Base-by-base conservation (phyloP, 2,329 filamentous ascomycete species). In the Exophiala oligosperma region DNA sequence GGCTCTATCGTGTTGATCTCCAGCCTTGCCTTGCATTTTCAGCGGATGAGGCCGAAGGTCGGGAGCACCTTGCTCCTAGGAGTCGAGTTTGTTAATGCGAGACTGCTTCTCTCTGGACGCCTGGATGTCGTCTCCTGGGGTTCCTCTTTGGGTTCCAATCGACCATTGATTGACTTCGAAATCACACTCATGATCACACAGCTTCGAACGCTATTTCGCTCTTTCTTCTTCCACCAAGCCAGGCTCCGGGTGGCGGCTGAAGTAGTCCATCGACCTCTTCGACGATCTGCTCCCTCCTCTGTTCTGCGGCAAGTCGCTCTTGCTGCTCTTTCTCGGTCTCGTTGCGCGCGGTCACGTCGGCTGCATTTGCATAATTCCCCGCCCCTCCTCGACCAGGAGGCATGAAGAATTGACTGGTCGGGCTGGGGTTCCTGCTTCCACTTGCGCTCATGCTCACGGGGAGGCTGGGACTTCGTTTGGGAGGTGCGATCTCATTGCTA, bases 311-410 rank as follows among this genome's bases (percentile, higher is more conserved):
- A 17, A 52, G 49, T 52, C 52, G 44, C 44, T 64, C 61, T 35
- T 62, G 47, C 38, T 57, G 41, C 17, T 64, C 56, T 35, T 54
- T 59, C 23, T 54, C 59, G 1, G 54, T 38, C 49, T 59, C 57
- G n/a, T 24, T 52, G n/a, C 57, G 54, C n/a, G 56, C 52, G 23
- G 37, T 58, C 8, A 50, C 17, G 2, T 59, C 57, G 4, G 52
- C 55, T 2, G 60, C 60, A 4, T 64, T 62, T 4, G 54, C 59
- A 32, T 80, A 84, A 74, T 88, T 88, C 38, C 85, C 85, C 1
- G 84, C 83, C 21, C 85, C 85, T 63, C 85, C 85, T 57, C 85
- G 81, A 54, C 85, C 85, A 46, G 68, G 66, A 61, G 70, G 69
- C 12, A 57, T 37, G 32, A 49, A 38, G 21, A 46, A 55, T 14